Conservation (phyloP, 2,329 filamentous ascomycete genomes). For the Teratosphaeria nubilosa region DNA sequence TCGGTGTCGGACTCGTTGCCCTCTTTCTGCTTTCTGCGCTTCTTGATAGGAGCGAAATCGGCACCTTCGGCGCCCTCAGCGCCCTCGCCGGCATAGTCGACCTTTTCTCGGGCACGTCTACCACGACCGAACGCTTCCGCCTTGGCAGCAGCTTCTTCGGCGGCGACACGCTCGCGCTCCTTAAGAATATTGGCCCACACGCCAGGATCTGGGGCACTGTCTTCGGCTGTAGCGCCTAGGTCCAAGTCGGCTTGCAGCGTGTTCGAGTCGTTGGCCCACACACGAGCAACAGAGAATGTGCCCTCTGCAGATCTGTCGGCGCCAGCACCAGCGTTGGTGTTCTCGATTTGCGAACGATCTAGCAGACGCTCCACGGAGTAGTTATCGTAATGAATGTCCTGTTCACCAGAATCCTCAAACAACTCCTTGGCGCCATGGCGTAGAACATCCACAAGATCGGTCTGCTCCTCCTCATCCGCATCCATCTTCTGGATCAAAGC, state of each 20-base stretch:
- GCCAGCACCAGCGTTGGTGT: slow-evolving; percentile 49
- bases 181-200: slow-evolving; percentile 88
- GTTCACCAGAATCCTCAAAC: slow-evolving; percentile 64
- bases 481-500: slow-evolving; percentile 89
- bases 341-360: slow-evolving; percentile 74
- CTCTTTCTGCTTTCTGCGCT: slow-evolving; percentile 20
- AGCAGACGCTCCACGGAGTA: slow-evolving; percentile 79
- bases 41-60: slow-evolving; percentile 23
- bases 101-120: slow-evolving; percentile 57
- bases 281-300: slow-evolving; percentile 78
- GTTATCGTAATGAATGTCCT: slow-evolving; percentile 71
- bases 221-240: slow-evolving; percentile 18
- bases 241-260: slow-evolving; percentile 43
- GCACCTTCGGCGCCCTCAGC: slow-evolving; percentile 12
- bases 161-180: slow-evolving; percentile 68
- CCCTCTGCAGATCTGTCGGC: slow-evolving; percentile 60
- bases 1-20: slow-evolving; percentile 40
- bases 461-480: slow-evolving; percentile 63
- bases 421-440: slow-evolving; percentile 78
- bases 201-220: slow-evolving; percentile 47
- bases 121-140: slow-evolving; percentile 76
- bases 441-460: slow-evolving; percentile 79
- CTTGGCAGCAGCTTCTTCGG: slow-evolving; percentile 57
- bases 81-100: slow-evolving; percentile 38
- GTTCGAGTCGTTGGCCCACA: slow-evolving; percentile 81